Percentiles rank a stretch among this genome's conserved stretches.
phyloP scores from a whole-genome alignment of 345 rosid genomes.

The Cardamine chenopodiifolia region DNA sequence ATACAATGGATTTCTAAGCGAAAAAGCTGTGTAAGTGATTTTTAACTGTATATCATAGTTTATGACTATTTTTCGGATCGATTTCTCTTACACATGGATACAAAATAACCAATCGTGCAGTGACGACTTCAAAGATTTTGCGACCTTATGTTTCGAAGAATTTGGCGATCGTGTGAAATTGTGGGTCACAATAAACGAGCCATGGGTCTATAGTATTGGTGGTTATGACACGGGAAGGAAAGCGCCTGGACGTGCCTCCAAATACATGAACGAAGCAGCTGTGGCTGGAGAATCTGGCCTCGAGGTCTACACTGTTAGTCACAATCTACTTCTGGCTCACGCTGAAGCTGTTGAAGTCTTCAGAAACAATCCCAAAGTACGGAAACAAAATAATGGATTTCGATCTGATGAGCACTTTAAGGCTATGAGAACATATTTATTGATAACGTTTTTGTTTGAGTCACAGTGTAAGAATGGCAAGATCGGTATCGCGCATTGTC shows the following conservation, averaged over 20 bases:
- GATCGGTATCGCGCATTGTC: conserved; percentile 44
- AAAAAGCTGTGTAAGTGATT: conserved; percentile 50
- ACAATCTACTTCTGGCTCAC: conserved; percentile 44
- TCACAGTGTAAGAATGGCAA: conserved; percentile 45
- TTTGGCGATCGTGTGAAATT: conserved; percentile 51
- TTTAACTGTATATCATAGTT: neutral
- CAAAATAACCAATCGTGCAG: conserved; percentile 25
- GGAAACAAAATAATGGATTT: neutral
- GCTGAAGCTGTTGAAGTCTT: conserved; percentile 44
- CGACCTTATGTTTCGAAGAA: conserved; percentile 42
- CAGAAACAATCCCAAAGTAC: conserved; percentile 40
- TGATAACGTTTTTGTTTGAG: conserved; percentile 14
- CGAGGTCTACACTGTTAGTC: conserved; percentile 43
- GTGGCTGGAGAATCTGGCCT: conserved; percentile 41
- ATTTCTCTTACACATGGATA: conserved; percentile 17
- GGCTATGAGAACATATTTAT: conserved; percentile 6
- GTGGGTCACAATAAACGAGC: conserved; percentile 51
- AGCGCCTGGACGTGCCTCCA: conserved; percentile 47
- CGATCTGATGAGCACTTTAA: neutral
- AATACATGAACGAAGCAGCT: conserved; percentile 40
- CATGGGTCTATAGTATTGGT: conserved; percentile 45
- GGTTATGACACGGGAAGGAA: conserved; percentile 44
- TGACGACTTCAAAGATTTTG: conserved; percentile 45
- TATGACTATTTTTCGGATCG: neutral
- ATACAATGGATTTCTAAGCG: conserved; percentile 58